These are phyloP conservation scores for Diaporthe nobilis DNA, from an alignment of 2,329 filamentous ascomycete species.

Conservation along the genomic window DNA sequence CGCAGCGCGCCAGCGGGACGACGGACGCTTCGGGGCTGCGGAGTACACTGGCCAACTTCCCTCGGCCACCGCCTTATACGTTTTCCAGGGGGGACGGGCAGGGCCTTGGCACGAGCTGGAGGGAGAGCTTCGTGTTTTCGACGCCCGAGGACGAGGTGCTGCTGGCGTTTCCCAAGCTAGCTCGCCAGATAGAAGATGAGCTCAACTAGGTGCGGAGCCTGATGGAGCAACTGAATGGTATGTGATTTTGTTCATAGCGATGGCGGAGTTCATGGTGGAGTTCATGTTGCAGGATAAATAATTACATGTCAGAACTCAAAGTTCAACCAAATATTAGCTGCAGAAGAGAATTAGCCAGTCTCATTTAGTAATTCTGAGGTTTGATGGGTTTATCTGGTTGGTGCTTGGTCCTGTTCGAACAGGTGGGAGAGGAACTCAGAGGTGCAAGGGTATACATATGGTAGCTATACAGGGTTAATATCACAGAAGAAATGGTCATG, in stretches of 20 bases:
- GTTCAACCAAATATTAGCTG: not conserved
- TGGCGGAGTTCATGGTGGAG: not conserved
- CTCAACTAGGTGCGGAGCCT: not conserved
- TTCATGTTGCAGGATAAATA: not conserved
- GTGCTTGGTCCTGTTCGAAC: not conserved
- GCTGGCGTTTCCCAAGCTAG: slow-evolving; percentile 11
- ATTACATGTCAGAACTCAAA: not conserved
- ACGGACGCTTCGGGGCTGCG: slow-evolving; percentile 29
- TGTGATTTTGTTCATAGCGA: not conserved
- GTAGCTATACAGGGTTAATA: not conserved
- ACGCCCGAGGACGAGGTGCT: slow-evolving; percentile 16
- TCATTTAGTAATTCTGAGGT: not conserved
- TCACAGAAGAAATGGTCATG: not conserved
- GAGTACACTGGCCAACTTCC: slow-evolving; percentile 10
- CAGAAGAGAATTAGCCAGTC: not conserved
- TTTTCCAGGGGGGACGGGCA: not conserved
- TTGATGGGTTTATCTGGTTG: not conserved
- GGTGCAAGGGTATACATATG: not conserved
- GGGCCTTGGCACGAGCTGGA: not conserved
- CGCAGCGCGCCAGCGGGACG: slow-evolving; percentile 42
- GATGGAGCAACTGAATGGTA: not conserved
- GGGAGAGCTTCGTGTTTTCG: slow-evolving; percentile 6
- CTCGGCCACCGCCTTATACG: not conserved
- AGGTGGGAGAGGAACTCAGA: not conserved
- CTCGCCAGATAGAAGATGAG: not conserved